Evolutionary conservation across 2,329 filamentous ascomycete species (phyloP), one percentile per base, ranked within the genome.

Genomic region (Pseudogymnoascus sp.): DNA sequence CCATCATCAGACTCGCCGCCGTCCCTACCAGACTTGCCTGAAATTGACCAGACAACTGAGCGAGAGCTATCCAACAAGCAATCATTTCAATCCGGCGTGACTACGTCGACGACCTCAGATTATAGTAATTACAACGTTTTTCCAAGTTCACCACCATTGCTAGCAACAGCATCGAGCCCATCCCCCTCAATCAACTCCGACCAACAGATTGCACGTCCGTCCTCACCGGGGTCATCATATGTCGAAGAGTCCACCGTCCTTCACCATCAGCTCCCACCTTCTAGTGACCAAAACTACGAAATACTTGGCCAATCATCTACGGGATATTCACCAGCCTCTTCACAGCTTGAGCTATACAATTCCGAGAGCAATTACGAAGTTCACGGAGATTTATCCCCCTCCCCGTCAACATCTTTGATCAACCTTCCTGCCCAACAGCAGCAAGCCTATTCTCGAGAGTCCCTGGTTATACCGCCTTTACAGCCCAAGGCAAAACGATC

Each of bases 401-500:
- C 25, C 70, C 71, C 62, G 72, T 76, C 49, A 74, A 73, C 22
- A 68, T 72, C 25, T 64, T 62, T 52, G 41, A 19, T 58, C 70
- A 5, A 73, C 67, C 22, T 60, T 23, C 45, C 58, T 30, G 49
- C 25, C 33, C 61, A 59, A 25, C 36, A 33, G 36, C 52, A 25
- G 45, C 52, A 33, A 39, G 77, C 79, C 62, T 86, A 82, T 69
- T 87, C 85, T 0, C 83, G 83, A 65, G 84, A 87, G 68, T 87
- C 84, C 65, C 75, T 87, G 30, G 69, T 83, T 11, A 82, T 87
- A 12, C 76, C 82, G 7, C 84, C 84, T 0, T 73, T 87, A 16
- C 76, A 78, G 52, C 78, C 82, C 7, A 72, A 73, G 61, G 78
- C 76, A 68, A 76, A 77, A 66, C 74, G 73, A 23, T 81, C 81